Evolutionary conservation across 2,329 filamentous ascomycete species (phyloP).

Genomic region (Cadophora malorum): DNA sequence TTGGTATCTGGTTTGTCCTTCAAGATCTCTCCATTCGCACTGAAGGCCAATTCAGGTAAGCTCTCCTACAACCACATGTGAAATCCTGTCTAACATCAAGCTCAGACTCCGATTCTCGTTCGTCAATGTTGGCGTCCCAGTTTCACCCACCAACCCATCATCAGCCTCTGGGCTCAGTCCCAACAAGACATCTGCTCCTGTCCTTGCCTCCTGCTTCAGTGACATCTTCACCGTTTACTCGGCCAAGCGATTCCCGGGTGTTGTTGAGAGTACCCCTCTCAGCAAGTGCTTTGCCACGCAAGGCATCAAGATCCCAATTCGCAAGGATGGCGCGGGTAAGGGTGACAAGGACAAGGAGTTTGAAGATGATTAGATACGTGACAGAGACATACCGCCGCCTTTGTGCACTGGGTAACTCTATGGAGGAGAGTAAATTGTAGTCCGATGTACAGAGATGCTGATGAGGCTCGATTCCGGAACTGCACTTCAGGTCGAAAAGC

Average conservation of each 20-base stretch:
- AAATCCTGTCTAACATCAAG: slow-evolving; percentile 9
- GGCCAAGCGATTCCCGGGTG: slow-evolving; percentile 97
- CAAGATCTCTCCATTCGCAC: slow-evolving; percentile 95
- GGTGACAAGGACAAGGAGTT: slow-evolving; percentile 41
- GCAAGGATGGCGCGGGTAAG: slow-evolving; percentile 72
- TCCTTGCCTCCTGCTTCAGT: slow-evolving; percentile 85
- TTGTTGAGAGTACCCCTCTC: slow-evolving; percentile 89
- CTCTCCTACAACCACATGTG: slow-evolving; percentile 20
- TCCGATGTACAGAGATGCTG: background rate
- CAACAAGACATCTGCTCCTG: slow-evolving; percentile 78
- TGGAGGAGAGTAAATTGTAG: background rate
- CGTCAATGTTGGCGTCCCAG: slow-evolving; percentile 75
- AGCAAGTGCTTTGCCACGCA: slow-evolving; percentile 94
- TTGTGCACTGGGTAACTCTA: background rate
- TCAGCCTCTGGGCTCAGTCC: slow-evolving; percentile 53
- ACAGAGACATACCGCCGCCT: slow-evolving; percentile 19
- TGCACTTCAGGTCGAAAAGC: too few relatives aligned
- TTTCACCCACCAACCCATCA: slow-evolving; percentile 42
- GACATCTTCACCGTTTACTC: slow-evolving; percentile 93
- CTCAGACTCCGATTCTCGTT: slow-evolving; percentile 72
- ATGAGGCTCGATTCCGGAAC: too few relatives aligned
- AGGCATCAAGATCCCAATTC: slow-evolving; percentile 95
- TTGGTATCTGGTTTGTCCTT: slow-evolving; percentile 95
- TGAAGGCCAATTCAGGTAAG: slow-evolving; percentile 87
- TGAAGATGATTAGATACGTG: slow-evolving; percentile 36